Base-by-base conservation (phyloP, 2,329 filamentous ascomycete genomes). In the Alternaria novae-zelandiae region DNA sequence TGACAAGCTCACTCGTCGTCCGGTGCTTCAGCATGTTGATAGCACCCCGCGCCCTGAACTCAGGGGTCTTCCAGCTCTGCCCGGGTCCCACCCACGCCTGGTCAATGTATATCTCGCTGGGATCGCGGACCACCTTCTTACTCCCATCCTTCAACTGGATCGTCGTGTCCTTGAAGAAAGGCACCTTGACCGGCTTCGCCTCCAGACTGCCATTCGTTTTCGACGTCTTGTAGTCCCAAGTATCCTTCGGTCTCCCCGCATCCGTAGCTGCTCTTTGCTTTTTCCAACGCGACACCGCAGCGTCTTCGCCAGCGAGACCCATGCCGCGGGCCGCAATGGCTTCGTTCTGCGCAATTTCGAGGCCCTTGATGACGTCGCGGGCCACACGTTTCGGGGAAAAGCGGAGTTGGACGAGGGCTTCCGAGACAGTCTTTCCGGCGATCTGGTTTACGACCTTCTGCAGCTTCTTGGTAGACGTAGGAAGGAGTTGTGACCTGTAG, bases 341-440 rank as follows among this genome's bases (percentile, higher is more conserved):
- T 74, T 90, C 84, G 76, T 97, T 92, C 61, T 91, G 88, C 2
- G 95, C 94, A 73, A 92, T 87, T 76, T 96, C 88, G 17, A 99
- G 84, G 76, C 96, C 92, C 75, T 89, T 90, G 70, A 87, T 84
- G 26, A 98, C 88, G 74, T 97, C 93, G 70, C 88, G 85, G 7
- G 95, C 92, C 67, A 91, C 91, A 83, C 94, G 95, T 88, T 99
- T 99, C 85, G 93, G 93, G 80, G 91, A 95, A 83, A 95, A 98
- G 59, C 90, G 88, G 93, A 99, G 97, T 85, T 99, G 96, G 58
- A 92, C 83, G 70, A 98, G 92, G 13, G 96, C 96, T 36, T 99
- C 94, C 61, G 96, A 93, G 65, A 99, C 85, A n/a, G 90, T 90
- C 87, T 97, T 98, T 70, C 96, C 96, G 3, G 89, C 87, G 75